A percentile compares a stretch with the other conserved stretches of the same genome.
Conservation (phyloP, 1,284 basidiomycete species). For the Trametes versicolor region DNA sequence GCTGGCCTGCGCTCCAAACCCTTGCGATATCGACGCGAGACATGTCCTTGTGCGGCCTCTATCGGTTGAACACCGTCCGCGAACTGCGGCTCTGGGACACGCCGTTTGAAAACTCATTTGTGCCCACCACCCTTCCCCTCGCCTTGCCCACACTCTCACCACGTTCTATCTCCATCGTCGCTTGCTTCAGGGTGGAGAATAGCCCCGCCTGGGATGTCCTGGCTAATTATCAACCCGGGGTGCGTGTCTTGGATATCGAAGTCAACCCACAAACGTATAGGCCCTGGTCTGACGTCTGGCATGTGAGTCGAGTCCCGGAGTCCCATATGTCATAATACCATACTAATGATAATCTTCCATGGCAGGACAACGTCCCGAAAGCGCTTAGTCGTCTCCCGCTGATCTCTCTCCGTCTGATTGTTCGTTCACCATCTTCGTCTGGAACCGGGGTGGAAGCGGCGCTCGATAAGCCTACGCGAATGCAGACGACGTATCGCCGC, state of each 20-base stretch:
- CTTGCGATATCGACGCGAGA: background rate
- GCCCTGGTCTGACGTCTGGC: conserved; percentile 8
- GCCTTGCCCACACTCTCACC: background rate
- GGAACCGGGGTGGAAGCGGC: background rate
- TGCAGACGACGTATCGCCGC: background rate
- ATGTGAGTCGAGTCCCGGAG: background rate
- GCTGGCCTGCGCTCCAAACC: background rate
- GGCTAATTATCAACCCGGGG: background rate
- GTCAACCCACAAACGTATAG: conserved; percentile 1
- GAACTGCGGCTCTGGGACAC: background rate
- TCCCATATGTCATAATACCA: background rate
- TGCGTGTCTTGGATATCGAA: conserved; percentile 1
- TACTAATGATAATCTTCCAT: background rate
- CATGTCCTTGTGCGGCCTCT: background rate
- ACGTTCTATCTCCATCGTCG: background rate
- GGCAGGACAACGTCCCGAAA: background rate
- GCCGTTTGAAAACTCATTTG: background rate
- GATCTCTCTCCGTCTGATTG: background rate
- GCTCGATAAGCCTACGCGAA: background rate
- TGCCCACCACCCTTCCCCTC: background rate
- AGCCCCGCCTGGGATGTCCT: background rate
- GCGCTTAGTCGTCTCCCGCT: background rate
- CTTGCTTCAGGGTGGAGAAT: background rate
- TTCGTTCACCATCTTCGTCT: background rate
- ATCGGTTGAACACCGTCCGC: background rate